Percentiles rank a stretch among this genome's conserved stretches.
Evolutionary conservation across 305 asterid species (phyloP).

Genomic region (Fraxinus latifolia): DNA sequence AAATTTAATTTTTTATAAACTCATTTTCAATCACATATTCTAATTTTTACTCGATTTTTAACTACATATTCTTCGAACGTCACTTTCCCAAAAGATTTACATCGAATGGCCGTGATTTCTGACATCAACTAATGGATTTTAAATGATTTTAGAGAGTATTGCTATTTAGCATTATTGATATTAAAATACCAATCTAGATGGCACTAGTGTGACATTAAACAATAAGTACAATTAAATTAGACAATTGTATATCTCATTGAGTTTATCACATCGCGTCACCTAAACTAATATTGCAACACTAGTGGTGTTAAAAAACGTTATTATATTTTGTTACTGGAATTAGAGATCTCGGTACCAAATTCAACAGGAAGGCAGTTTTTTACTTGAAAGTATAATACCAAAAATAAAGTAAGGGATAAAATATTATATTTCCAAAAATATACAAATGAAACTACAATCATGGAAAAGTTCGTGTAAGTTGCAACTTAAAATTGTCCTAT

Average conservation of each 20-base stretch:
- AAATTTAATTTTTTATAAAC: neutral
- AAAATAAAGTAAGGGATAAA: neutral
- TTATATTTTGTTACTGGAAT: neutral
- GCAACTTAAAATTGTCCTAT: neutral
- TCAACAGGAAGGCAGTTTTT: neutral
- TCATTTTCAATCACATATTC: neutral
- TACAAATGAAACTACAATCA: neutral
- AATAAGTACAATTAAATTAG: too few relatives aligned
- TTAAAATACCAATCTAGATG: neutral
- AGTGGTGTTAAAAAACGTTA: too few relatives aligned
- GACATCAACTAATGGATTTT: neutral
- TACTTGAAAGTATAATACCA: neutral
- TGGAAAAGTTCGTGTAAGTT: neutral
- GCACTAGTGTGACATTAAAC: neutral
- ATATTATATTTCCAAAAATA: neutral
- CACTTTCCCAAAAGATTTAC: neutral
- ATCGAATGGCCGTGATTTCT: neutral
- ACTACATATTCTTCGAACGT: neutral
- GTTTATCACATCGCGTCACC: neutral
- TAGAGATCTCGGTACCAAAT: neutral
- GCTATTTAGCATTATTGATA: too few relatives aligned
- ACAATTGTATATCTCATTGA: neutral
- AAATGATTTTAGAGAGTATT: too few relatives aligned
- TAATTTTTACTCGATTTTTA: neutral
- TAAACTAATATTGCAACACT: neutral